Conservation (phyloP, 2,329 filamentous ascomycete genomes). For the Tolypocladium paradoxum region DNA sequence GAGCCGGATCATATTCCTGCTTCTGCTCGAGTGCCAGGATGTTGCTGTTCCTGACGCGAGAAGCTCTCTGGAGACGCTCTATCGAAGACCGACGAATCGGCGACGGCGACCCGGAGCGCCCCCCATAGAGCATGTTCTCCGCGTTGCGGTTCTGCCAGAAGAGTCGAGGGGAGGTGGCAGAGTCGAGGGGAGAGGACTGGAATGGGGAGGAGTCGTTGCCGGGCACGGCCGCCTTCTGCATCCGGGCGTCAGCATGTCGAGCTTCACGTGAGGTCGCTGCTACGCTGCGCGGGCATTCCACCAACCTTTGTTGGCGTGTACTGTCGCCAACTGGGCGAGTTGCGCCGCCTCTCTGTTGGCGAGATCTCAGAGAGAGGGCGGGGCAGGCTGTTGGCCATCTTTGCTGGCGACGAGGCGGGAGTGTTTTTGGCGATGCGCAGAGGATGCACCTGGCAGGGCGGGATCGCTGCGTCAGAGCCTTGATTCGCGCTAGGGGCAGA, state of each 20-base stretch:
- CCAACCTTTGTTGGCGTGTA: constrained; percentile 27
- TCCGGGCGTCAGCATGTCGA: constrained; percentile 16
- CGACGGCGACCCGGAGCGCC: constrained; percentile 51
- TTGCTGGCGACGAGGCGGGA: constrained; percentile 48
- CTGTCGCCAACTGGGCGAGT: constrained; percentile 87
- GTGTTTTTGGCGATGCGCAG: constrained; percentile 67
- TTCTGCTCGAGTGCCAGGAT: constrained; percentile 91
- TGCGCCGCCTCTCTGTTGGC: constrained; percentile 73
- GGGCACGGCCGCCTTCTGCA: constrained; percentile 51
- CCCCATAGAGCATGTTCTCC: constrained; percentile 64
- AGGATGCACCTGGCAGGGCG: constrained; percentile 52
- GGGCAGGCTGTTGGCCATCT: constrained; percentile 49
- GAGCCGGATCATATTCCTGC: constrained; percentile 80
- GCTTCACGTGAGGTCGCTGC: not conserved
- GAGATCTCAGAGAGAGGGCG: constrained; percentile 84
- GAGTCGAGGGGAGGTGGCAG: constrained; percentile 62
- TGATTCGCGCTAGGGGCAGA: constrained; percentile 2
- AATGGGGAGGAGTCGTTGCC: constrained; percentile 72
- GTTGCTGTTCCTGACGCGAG: constrained; percentile 94
- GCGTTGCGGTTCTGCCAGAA: constrained; percentile 82
- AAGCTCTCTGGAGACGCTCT: constrained; percentile 88
- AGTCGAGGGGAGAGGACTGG: constrained; percentile 68
- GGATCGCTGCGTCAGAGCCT: constrained; percentile 3
- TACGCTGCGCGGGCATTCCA: constrained; percentile 1
- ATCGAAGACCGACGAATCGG: constrained; percentile 80